Evolutionary conservation across 2,329 filamentous ascomycete genomes (phyloP), one percentile per base, ranked within the genome.

Genomic region (Fusarium chaquense): DNA sequence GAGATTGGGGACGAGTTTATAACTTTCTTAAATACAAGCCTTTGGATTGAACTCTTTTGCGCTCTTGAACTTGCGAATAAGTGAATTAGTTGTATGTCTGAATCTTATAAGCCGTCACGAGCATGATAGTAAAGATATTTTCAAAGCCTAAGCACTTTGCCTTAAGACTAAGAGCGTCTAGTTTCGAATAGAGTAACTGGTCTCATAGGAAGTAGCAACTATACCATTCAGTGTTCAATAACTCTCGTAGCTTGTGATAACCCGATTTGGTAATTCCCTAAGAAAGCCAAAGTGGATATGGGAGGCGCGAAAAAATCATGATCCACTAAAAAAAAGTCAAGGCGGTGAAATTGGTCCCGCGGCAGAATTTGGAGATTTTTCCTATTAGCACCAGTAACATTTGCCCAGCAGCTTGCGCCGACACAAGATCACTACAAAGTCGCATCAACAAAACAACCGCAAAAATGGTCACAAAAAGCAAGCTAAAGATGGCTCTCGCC

Each of bases 401-500:
- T 58, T 73, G 61, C 45, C 62, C 46, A 55, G 44, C 53, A 69
- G 54, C 62, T 60, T 50, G 70, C 70, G 64, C 55, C 65, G 49
- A 66, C 51, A 52, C 35, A 52, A 52, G 49, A 52, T 26, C 56
- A 62, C 46, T 52, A 50, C 54, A 62, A 59, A 66, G 44, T 65
- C 67, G 68, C 59, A 56, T 47, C 45, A 40, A 22, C 49, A 50
- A 51, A 36, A 46, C 38, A 54, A 66, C 53, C 44, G 63, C 49
- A 43, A 66, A 69, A 55, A 83, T 83, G 81, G 81, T 81, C 51
- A 79, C 77, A 26, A 83, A 81, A 76, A 82, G 82, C 75, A 86
- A 84, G 70, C 79, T 89, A 56, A 86, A 84, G 77, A 78, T 84
- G 76, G 86, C 86, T 12, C 78, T 89, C 18, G 83, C 82, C 47